Evolutionary conservation across 2,329 filamentous ascomycete species (phyloP), one percentile per base, ranked within the genome.

Genomic region (Aphanoascus verrucosus): DNA sequence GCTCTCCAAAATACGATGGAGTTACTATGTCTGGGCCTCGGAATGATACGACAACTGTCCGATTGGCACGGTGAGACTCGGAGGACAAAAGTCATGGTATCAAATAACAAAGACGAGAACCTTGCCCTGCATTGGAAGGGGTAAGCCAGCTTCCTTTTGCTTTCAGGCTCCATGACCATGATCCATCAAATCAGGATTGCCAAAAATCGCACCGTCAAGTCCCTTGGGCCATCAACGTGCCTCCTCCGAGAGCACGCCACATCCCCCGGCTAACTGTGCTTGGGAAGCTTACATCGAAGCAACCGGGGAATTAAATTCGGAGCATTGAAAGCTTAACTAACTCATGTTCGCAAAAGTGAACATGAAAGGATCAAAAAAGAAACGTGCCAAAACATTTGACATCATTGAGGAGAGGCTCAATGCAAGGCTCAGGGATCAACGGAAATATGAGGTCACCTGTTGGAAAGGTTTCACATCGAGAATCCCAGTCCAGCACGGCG

Each of bases 1-100:
- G 19, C 28, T 23, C 17, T 43, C 20, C 15, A 23, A n/a, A 50
- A 43, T 50, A 50, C 48, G 48, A 50, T 50, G 37, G 23, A n/a
- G 14, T 19, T 50, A 14, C 48, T n/a, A 42, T 17, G 23, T 7
- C 20, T 32, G n/a, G 11, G 19, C 12, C 11, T 34, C 14, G n/a
- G 38, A 37, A 8, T 32, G 37, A 42, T 19, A 19, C 15, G 4
- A 43, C 34, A 5, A 20, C 17, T 2, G 19, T 23, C 48, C 28
- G 40, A 43, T 35, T 50, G 48, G 48, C n/a, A 8, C 14, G 35
- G 17, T 8, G 47, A 49, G 20, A 11, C 4, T 40, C 19, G 37
- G 12, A 11, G 40, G 4, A 17, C 4, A 40, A 14, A 40, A 11
- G 37, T 40, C n/a, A 42, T 42, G 40, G 40, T 42, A 19, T n/a